Evolutionary conservation across 192 early-diverging fungal genomes (phyloP).

Genomic region (Coemansia nantahalensis): DNA sequence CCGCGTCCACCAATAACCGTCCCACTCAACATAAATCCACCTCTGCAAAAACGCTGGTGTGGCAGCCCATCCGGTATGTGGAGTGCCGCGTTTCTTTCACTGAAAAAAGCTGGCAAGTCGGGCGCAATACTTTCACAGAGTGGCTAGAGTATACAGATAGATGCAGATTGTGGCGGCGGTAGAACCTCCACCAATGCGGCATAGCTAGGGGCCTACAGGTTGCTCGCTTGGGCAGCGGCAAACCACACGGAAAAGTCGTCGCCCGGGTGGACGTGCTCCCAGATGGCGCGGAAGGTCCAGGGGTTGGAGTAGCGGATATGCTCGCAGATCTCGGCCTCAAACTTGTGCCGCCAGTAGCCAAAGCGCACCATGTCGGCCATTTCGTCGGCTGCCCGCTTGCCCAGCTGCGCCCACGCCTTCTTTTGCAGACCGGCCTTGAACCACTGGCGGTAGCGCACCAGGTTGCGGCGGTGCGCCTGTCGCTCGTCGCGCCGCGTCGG

Average conservation of each 20-base stretch:
- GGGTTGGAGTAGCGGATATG: conserved; percentile 32
- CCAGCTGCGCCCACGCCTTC: conserved; percentile 25
- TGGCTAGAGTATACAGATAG: too few species aligned
- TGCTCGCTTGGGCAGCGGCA: conserved; percentile 15
- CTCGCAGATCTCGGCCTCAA: conserved; percentile 30
- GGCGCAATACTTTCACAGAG: too few species aligned
- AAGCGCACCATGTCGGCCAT: conserved; percentile 21
- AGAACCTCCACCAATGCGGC: too few species aligned
- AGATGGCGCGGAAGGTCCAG: conserved; percentile 44
- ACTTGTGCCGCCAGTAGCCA: conserved; percentile 49
- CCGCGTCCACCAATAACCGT: too few species aligned
- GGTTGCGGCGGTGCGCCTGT: conserved; percentile 31
- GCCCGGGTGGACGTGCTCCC: conserved; percentile 24
- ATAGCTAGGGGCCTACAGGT: too few species aligned
- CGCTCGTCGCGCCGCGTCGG: conserved; percentile 17
- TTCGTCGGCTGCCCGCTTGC: conserved; percentile 8
- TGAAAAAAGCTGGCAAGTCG: too few species aligned
- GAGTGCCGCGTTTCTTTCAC: too few species aligned
- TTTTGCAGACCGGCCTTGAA: conserved; percentile 30
- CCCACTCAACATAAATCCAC: too few species aligned
- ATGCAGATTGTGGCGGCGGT: too few species aligned
- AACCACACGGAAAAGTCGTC: conserved; percentile 44
- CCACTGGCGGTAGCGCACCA: conserved; percentile 43
- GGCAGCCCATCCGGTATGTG: too few species aligned
- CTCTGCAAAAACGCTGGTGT: too few species aligned